Conservation (phyloP, 805 yeast genomes). For the Diddensiella santjacobensis region DNA sequence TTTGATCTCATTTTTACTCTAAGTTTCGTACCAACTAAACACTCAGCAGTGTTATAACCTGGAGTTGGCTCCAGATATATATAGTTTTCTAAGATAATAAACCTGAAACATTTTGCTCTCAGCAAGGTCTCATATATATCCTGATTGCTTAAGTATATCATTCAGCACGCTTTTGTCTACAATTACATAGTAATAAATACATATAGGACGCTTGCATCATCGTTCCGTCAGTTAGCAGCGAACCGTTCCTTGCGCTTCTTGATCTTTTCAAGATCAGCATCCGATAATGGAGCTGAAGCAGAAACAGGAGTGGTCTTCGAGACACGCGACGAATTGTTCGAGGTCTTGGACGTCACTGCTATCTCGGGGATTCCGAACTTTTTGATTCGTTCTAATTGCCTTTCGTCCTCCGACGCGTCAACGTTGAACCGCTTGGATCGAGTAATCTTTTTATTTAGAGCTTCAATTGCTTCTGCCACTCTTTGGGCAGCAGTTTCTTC, state of each 20-base stretch:
- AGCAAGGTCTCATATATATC: too few relatives aligned
- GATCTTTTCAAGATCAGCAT: conserved; percentile 21
- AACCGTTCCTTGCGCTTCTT: conserved; percentile 23
- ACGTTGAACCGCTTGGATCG: conserved; percentile 79
- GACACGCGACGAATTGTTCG: neutral
- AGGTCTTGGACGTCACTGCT: neutral
- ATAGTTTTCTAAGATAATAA: too few relatives aligned
- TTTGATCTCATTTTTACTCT: too few relatives aligned
- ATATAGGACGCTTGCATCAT: neutral
- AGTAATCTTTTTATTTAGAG: conserved; percentile 59
- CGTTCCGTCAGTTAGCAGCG: conserved; percentile 4
- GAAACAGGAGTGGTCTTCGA: neutral
- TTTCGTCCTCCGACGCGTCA: conserved; percentile 47
- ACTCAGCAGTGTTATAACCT: too few relatives aligned
- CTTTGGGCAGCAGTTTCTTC: conserved; percentile 21
- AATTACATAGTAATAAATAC: neutral
- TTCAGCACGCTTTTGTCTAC: too few relatives aligned
- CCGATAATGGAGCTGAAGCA: neutral
- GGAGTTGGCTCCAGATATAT: too few relatives aligned
- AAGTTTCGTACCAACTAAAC: too few relatives aligned
- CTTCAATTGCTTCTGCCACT: conserved; percentile 55
- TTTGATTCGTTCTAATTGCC: conserved; percentile 64
- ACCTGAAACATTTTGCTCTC: too few relatives aligned
- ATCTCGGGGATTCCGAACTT: conserved; percentile 58
- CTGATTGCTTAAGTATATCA: too few relatives aligned